Base-by-base conservation (phyloP, 768 basidiomycete species). In the Collybiopsis luxurians region DNA sequence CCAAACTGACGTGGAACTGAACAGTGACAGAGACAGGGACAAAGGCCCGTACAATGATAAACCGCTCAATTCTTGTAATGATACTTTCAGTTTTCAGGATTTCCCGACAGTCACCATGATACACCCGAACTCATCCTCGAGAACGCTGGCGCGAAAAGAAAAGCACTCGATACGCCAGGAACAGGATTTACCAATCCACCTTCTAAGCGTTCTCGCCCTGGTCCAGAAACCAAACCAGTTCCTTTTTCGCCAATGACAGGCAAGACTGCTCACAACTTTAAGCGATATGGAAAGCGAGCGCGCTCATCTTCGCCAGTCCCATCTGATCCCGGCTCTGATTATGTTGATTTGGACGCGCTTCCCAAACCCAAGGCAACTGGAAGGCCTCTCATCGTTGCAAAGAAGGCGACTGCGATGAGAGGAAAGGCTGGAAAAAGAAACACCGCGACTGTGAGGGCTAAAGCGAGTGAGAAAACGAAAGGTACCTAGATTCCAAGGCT, bases 341-440 rank as follows among this genome's bases (percentile, higher is more conserved):
- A 31, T 19, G 54, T 71, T 34, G 67, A 75, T 55, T 70, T 69
- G 38, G 73, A 75, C 45, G 69, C 69, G 46, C 64, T 70, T 45
- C 70, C 72, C 43, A 46, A 50, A 38, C 15, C 50, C 7, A 21
- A 38, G 17, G 54, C 58, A 55, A 27, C 34, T 11, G 47, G 23
- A 27, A 59, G 51, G 49, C 34, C 28, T 40, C 27, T 43, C 23
- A 15, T 44, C 51, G 13, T 27, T 26, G 13, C 39, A 23, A 31
- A 2, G 26, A 55, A 61, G 36, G 59, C 38, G 23, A 61, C 63
- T 2, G 65, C 62, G 0, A 73, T 66, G 70, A 73, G 68, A 62
- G 63, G 61, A 13, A 73, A 69, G 52, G 63, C 39, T 60, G 63
- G 61, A n/a, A 74, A 69, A 53, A 62, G 44, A 9, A 70, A 68